Conservation (phyloP, 352 stramenopile species). For the Thraustochytrium sp. region DNA sequence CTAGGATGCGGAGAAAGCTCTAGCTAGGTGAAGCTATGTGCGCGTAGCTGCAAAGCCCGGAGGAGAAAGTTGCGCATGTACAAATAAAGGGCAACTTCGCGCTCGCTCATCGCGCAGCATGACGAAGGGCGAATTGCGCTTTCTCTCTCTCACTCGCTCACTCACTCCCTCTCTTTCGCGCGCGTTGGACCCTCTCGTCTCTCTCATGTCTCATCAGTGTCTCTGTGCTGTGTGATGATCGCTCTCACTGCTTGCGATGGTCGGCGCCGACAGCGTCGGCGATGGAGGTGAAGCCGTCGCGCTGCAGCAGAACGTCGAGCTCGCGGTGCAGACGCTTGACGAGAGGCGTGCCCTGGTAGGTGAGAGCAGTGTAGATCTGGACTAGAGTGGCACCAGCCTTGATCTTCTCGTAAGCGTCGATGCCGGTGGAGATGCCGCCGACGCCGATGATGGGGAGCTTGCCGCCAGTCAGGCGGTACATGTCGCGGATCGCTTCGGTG, state of each 20-base stretch:
- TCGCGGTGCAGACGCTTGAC: slow-evolving; percentile 79
- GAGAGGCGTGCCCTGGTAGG: slow-evolving; percentile 77
- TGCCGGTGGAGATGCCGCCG: slow-evolving; percentile 75
- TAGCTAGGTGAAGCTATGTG: no score
- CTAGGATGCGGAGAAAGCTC: no score
- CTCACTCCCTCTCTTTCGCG: no score
- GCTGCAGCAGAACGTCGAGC: slow-evolving; percentile 66
- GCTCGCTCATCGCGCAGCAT: no score
- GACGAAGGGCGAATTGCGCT: no score
- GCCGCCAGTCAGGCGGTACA: slow-evolving; percentile 82
- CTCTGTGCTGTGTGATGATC: no score
- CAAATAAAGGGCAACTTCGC: no score
- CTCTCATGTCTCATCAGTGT: no score
- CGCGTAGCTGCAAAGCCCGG: no score
- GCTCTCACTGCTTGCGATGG: not conserved
- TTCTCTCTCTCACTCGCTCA: no score
- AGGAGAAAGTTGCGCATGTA: no score
- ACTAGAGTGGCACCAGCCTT: slow-evolving; percentile 87
- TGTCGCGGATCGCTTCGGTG: slow-evolving; percentile 84
- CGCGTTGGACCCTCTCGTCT: no score
- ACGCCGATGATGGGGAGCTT: slow-evolving; percentile 92
- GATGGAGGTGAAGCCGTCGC: slow-evolving; percentile 73
- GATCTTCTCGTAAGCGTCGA: slow-evolving; percentile 97
- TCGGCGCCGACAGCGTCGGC: slow-evolving; percentile 71
- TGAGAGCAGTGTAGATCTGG: slow-evolving; percentile 87